Evolutionary conservation across 129 eudicot genomes (phyloP).

Genomic region (Chrysanthemum makinoi): DNA sequence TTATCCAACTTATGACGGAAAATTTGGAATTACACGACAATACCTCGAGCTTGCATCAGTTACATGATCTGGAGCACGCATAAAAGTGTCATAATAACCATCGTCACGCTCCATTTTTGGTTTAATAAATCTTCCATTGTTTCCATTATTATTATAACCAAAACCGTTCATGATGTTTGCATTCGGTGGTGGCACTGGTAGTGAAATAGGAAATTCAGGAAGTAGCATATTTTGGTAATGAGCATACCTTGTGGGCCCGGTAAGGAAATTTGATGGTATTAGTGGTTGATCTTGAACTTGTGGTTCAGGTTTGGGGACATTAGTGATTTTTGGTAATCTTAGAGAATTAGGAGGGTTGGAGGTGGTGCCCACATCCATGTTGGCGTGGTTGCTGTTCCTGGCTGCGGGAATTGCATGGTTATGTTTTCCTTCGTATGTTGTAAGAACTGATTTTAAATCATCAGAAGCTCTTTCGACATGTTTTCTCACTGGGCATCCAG

Average conservation of each 20-base stretch:
- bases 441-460: conserved; percentile 55
- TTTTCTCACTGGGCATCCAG: conserved; percentile 68
- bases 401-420: conserved; percentile 65
- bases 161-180: conserved; percentile 32
- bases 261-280: conserved; percentile 36
- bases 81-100: conserved; percentile 30
- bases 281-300: conserved; percentile 43
- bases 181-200: conserved; percentile 34
- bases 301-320: conserved; percentile 39
- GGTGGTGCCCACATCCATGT: conserved; percentile 29
- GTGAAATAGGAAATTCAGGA: conserved; percentile 41
- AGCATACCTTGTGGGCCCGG: conserved; percentile 30
- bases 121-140: conserved; percentile 30
- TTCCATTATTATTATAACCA: conserved; percentile 30
- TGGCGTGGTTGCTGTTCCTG: conserved; percentile 46
- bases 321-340: conserved; percentile 30
- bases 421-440: conserved; percentile 77
- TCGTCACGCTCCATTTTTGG: conserved; percentile 54
- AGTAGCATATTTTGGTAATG: conserved; percentile 38
- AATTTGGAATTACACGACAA: conserved; percentile 33
- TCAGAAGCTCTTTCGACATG: conserved; percentile 77
- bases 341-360: conserved; percentile 22
- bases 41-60: conserved; percentile 33
- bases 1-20: conserved; percentile 24
- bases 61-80: conserved; percentile 28